Evolutionary conservation across 192 early-diverging fungal genomes (phyloP).

Genomic region (Coemansia sp.): DNA sequence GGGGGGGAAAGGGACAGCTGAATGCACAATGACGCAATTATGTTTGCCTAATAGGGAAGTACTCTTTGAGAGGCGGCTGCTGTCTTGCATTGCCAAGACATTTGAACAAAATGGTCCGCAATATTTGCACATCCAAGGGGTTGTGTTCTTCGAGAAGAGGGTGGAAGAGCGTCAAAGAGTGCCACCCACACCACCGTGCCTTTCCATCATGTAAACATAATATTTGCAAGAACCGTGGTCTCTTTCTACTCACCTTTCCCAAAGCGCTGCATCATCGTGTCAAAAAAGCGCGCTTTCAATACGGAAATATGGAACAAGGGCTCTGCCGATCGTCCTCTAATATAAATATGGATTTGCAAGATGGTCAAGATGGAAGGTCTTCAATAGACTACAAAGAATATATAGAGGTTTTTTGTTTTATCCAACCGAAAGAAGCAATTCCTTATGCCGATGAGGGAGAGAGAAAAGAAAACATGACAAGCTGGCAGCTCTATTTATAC

Average conservation of each 20-base stretch:
- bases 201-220: neutral
- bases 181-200: neutral
- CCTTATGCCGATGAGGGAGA: neutral
- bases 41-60: neutral
- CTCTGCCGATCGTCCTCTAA: neutral
- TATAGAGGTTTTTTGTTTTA: neutral
- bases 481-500: neutral
- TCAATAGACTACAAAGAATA: neutral
- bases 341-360: neutral
- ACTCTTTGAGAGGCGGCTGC: neutral
- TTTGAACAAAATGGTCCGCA: neutral
- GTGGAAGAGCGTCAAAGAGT: neutral
- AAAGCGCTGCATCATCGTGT: constrained; percentile 7
- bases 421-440: neutral
- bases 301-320: neutral
- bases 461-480: neutral
- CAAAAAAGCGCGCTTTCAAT: neutral
- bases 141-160: too few relatives aligned
- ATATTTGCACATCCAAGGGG: neutral
- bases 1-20: neutral
- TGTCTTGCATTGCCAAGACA: constrained; percentile 1
- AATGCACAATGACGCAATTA: constrained; percentile 5
- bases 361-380: too few relatives aligned
- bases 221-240: neutral
- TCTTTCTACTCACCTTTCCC: constrained; percentile 6